Evolutionary conservation across 2,329 filamentous ascomycete genomes (phyloP).

Genomic region (Scolecobasidium constrictum): DNA sequence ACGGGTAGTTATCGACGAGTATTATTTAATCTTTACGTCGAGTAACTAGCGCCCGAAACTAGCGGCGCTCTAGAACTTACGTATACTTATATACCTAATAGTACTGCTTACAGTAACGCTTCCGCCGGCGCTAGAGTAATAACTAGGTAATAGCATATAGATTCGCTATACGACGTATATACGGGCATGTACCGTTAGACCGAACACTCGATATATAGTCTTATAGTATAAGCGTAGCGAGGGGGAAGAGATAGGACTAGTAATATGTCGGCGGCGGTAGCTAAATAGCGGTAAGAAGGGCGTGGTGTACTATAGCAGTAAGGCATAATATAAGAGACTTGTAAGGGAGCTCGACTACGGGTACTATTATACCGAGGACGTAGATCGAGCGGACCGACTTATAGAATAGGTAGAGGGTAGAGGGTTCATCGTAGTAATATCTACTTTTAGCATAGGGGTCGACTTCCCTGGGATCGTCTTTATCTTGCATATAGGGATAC

Average conservation of each 20-base stretch:
- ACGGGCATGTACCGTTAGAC: constrained; percentile 9
- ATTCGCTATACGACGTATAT: constrained; percentile 12
- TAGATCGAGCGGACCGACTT: constrained; percentile 11
- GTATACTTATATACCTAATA: constrained; percentile 11
- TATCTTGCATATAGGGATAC: constrained; percentile 12
- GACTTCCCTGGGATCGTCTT: constrained; percentile 14
- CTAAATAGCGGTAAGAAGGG: constrained; percentile 11
- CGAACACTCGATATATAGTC: constrained; percentile 12
- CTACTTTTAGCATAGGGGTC: constrained; percentile 13
- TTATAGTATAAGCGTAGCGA: constrained; percentile 9
- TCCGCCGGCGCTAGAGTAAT: constrained; percentile 9
- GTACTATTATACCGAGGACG: constrained; percentile 12
- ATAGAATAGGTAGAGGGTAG: constrained; percentile 9
- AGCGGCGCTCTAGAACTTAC: constrained; percentile 11
- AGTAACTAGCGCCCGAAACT: constrained; percentile 13
- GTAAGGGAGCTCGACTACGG: constrained; percentile 10
- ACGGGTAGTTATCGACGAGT: constrained; percentile 14
- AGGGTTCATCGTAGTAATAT: constrained; percentile 15
- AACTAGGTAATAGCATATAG: constrained; percentile 12
- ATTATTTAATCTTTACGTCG: constrained; percentile 14
- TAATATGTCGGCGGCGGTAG: constrained; percentile 4
- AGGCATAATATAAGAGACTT: constrained; percentile 11
- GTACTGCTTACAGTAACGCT: constrained; percentile 13
- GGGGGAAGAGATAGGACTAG: constrained; percentile 6
- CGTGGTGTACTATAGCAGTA: constrained; percentile 14